Evolutionary conservation across 2,329 filamentous ascomycete genomes (phyloP), one percentile per base, ranked within the genome.

Genomic region (Aureobasidium melanogenum): DNA sequence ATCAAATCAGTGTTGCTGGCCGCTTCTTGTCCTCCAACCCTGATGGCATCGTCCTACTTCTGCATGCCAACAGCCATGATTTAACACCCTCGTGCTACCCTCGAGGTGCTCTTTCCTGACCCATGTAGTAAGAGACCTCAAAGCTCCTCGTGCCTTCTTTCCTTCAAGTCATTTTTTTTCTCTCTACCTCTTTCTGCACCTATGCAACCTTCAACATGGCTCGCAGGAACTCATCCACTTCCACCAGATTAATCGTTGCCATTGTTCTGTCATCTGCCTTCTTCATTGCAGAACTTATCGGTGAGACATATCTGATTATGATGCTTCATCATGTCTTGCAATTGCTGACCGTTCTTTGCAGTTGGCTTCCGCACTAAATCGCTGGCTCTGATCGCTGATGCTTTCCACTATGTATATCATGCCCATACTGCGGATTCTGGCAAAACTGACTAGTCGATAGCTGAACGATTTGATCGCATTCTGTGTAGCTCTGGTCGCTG

Each of bases 401-500:
- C 89, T 1, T 91, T 91, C 67, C 88, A 91, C 70, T 89, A 90
- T 69, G 86, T 88, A 74, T 63, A 81, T 69, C 60, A 66, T 8
- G 9, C 22, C n/a, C 2, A 17, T 14, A 10, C 17, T 17, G 19
- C 34, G 4, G 8, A 2, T 15, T n/a, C 3, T 38, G 32, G 6
- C n/a, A 26, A 2, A 36, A 24, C 56, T 59, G 24, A 59, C 7
- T 26, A 12, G 14, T 10, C 17, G 12, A 30, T 19, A 88, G 85
- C 71, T 91, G 63, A 89, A 87, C 67, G 88, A 91, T 67, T 73
- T 91, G 1, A 80, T 90, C 58, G 82, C 86, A 17, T 89, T 89
- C 65, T 74, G 84, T 22, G 83, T 89, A 9, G 86, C 88, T 3
- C 74, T 90, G 6, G 75, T 79, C 14, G 87, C 88, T 19, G 74